Evolutionary conservation across 345 rosid species (phyloP).

Genomic region (Aquilaria yunnanensis): DNA sequence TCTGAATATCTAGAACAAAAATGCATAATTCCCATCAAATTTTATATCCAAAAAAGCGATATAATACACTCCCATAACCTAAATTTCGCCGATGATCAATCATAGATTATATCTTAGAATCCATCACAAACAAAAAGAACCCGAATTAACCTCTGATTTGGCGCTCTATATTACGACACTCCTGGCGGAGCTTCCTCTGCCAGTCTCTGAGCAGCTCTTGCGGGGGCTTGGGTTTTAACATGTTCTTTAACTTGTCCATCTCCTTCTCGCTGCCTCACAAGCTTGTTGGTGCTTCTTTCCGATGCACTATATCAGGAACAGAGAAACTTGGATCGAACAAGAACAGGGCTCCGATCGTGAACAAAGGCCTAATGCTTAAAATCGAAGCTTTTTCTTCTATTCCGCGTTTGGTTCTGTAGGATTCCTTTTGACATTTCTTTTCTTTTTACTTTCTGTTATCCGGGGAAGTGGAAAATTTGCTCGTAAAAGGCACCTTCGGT

Average conservation of each 20-base stretch:
- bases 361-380: slow-evolving; percentile 9
- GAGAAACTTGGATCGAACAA: too few species aligned
- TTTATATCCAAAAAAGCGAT: neutral
- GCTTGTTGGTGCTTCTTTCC: neutral
- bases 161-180: slow-evolving; percentile 36
- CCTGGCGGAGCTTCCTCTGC: slow-evolving; percentile 42
- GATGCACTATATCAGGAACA: too few species aligned
- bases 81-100: neutral
- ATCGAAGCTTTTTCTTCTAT: slow-evolving; percentile 13
- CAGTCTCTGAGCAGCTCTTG: slow-evolving; percentile 38
- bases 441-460: too few species aligned
- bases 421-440: too few species aligned
- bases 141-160: slow-evolving; percentile 30
- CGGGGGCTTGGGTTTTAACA: slow-evolving; percentile 33
- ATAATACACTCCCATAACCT: neutral
- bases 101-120: neutral
- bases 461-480: too few species aligned
- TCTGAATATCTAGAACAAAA: slow-evolving; percentile 32
- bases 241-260: slow-evolving; percentile 32
- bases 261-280: neutral
- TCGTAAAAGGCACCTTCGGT: too few species aligned
- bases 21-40: slow-evolving; percentile 2
- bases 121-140: neutral
- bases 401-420: neutral
- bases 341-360: too few species aligned